Evolutionary conservation across 176 grass and related monocot genomes (phyloP), one percentile per base, ranked within the genome.

Genomic region (Typha latifolia): DNA sequence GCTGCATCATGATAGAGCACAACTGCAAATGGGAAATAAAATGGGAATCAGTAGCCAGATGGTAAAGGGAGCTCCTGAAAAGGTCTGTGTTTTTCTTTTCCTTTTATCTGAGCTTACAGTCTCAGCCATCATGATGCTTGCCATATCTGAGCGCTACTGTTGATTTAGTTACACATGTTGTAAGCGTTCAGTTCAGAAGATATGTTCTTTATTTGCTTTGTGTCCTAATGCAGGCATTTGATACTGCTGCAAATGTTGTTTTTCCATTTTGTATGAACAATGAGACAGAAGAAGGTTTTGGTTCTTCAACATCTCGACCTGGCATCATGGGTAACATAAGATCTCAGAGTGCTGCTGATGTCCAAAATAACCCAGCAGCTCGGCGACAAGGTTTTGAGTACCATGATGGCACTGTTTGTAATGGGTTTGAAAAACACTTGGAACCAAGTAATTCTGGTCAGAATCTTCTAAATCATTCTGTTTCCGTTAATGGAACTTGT

Each of bases 151-250:
- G n/a, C 18, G 9, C 53, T 59, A 16, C 53, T 59, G 53, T 59
- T 19, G 53, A 18, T 16, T 59, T 59, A 22, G 20, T n/a, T 59
- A 10, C 15, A 9, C 15, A 59, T 21, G 6, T 19, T 59, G 20
- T 10, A 16, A 59, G 5, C 5, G 9, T 43, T 43, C 27, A 29
- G 27, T 29, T 43, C 37, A 43, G 64, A 66, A 48, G n/a, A 12
- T 10, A n/a, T 66, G 20, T 48, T 32, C 3, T 23, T 63, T 62
- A 73, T 21, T 51, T 73, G 15, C 14, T 62, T 51, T 77, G 32
- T 69, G 63, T 81, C 14, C 47, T 63, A 56, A 73, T 77, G 68
- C 84, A 84, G 88, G 74, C 43, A 75, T 65, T 22, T 70, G 69
- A 49, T 23, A 73, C 78, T 29, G 68, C 71, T 53, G 74, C 4